Evolutionary conservation across 768 basidiomycete species (phyloP).

Genomic region (Lactarius akahatsu): DNA sequence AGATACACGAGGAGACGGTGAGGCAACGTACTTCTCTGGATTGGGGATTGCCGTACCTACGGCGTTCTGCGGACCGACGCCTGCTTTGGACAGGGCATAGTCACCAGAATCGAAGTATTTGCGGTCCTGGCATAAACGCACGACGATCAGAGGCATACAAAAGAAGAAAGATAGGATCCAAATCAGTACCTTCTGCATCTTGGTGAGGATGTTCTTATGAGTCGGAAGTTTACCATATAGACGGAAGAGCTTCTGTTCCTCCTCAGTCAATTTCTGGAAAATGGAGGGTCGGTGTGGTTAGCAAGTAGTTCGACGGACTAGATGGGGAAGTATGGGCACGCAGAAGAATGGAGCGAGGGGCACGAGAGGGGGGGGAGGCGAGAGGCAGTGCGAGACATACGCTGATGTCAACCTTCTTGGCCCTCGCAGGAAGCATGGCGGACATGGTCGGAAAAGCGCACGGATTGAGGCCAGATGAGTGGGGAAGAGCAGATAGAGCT

Average conservation of each 20-base stretch:
- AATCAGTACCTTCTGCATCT: constrained; percentile 86
- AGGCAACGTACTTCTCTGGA: constrained; percentile 79
- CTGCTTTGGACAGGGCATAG: constrained; percentile 95
- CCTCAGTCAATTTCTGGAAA: constrained; percentile 70
- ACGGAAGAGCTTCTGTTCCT: constrained; percentile 92
- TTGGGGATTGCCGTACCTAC: constrained; percentile 98
- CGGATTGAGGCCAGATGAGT: constrained; percentile 20
- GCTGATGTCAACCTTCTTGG: constrained; percentile 94
- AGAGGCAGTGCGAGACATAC: constrained; percentile 48
- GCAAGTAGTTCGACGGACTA: neutral
- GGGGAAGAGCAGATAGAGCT: constrained; percentile 31
- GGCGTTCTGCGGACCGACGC: constrained; percentile 79
- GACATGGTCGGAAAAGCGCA: constrained; percentile 35
- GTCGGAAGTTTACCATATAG: constrained; percentile 93
- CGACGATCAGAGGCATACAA: constrained; percentile 22
- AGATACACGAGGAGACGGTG: constrained; percentile 20
- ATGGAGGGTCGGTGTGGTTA: constrained; percentile 4
- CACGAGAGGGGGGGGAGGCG: constrained; percentile 5
- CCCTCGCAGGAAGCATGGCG: constrained; percentile 64
- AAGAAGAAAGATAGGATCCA: constrained; percentile 12
- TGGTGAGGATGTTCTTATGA: constrained; percentile 89
- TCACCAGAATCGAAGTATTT: constrained; percentile 99
- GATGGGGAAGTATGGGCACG: neutral
- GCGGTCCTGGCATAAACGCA: constrained; percentile 64
- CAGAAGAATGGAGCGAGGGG: constrained; percentile 6